Conservation (phyloP, 495 filamentous ascomycete species). For the Pyrenopolyporus hunteri region DNA sequence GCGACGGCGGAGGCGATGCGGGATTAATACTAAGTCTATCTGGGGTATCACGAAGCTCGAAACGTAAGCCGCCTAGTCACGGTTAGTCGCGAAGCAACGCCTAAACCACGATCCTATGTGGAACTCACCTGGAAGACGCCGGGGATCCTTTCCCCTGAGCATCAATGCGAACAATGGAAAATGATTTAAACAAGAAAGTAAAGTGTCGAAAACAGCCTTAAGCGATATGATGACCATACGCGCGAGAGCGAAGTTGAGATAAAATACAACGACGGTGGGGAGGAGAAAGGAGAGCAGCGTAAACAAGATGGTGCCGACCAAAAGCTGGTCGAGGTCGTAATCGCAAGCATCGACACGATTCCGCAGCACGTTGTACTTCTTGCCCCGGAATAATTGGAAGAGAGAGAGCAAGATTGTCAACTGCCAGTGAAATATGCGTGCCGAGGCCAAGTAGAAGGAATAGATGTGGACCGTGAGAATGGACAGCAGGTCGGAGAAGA, state of each 20-base stretch:
- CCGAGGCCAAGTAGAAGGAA: slow-evolving; percentile 95
- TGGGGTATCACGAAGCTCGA: slow-evolving; percentile 82
- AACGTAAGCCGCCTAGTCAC: slow-evolving; percentile 77
- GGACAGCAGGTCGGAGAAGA: slow-evolving; percentile 93
- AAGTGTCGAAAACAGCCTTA: slow-evolving; percentile 87
- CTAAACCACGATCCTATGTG: not conserved
- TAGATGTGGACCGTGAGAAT: slow-evolving; percentile 95
- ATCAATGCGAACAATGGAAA: slow-evolving; percentile 98
- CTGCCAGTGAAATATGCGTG: slow-evolving; percentile 98
- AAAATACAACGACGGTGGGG: slow-evolving; percentile 94
- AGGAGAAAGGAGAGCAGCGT: slow-evolving; percentile 94
- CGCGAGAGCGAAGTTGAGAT: slow-evolving; percentile 92
- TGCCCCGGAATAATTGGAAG: slow-evolving; percentile 97
- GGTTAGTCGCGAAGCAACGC: slow-evolving; percentile 14
- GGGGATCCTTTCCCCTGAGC: slow-evolving; percentile 92
- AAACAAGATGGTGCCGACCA: slow-evolving; percentile 95
- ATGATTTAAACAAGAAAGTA: slow-evolving; percentile 93
- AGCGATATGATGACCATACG: slow-evolving; percentile 93
- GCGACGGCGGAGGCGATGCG: slow-evolving; percentile 20
- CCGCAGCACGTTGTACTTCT: slow-evolving; percentile 95
- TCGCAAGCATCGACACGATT: slow-evolving; percentile 99
- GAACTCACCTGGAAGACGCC: slow-evolving; percentile 77
- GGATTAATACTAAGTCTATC: slow-evolving; percentile 50
- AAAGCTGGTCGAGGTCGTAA: slow-evolving; percentile 96
- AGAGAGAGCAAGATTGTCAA: slow-evolving; percentile 93